Evolutionary conservation across 75 land plant species (phyloP), one percentile per base, ranked within the genome.

Genomic region (Isoetes taiwanensis): DNA sequence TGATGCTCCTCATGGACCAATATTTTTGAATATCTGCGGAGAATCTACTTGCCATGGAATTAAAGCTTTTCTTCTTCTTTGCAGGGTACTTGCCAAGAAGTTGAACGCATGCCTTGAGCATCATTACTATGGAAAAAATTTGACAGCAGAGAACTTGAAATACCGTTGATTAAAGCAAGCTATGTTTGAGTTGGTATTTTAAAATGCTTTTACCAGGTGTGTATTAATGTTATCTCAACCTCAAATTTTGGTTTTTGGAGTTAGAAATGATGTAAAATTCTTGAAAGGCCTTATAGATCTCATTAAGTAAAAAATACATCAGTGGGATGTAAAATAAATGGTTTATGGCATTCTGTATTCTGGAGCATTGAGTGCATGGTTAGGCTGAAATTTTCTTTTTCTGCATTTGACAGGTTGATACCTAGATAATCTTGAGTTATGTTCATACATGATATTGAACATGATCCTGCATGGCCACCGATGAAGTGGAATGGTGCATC

Each of bases 11-110:
- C 58, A 78, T 64, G 93, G 87, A 14, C 93, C 93, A 0, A 64
- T 86, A 16, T 86, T 86, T 67, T 43, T 86, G 19, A 70, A 43
- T 25, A 66, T 86, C 3, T 86, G 88, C 73, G 93, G 93, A n/a
- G 93, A 86, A 74, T 69, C 70, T 31, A 8, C 84, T 1, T 86
- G 93, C 67, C 35, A 63, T 59, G 93, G 93, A 6, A 86, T 86
- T 41, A 1, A 9, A 9, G 14, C 14, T 9, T 9, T 9, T 37
- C 9, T 9, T 37, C 39, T 14, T 37, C 14, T 37, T 14, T 9
- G 14, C 12, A 3, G 24, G 59, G 59, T 57, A 3, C 34, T 57
- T 32, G 59, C 59, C n/a, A 57, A 57, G 38, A 30, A 39, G 17
- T 57, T 57, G 32, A 39, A 39, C 32, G 59, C 59, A 32, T 57